Evolutionary conservation across 2,329 filamentous ascomycete genomes (phyloP).

Genomic region (Fusarium nisikadoi): DNA sequence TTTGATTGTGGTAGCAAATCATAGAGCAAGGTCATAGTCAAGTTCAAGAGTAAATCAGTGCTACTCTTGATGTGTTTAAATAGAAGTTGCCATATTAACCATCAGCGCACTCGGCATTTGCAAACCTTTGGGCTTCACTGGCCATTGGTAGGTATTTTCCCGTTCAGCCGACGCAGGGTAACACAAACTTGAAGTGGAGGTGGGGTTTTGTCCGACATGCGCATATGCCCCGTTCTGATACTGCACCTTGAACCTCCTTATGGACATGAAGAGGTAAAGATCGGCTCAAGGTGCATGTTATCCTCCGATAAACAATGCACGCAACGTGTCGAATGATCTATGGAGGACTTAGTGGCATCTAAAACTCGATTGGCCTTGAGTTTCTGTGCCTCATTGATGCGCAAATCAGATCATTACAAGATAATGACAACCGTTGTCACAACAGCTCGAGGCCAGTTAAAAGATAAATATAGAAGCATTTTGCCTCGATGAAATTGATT

Average conservation of each 20-base stretch:
- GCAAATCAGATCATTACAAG: background rate
- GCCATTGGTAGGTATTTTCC: background rate
- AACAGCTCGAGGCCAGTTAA: background rate
- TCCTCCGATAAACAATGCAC: background rate
- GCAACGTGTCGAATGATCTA: background rate
- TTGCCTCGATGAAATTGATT: rapidly evolving
- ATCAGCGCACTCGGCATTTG: rapidly evolving
- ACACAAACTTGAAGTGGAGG: background rate
- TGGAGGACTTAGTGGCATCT: too few species aligned
- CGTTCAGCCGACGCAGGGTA: background rate
- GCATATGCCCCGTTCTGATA: background rate
- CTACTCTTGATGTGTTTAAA: background rate
- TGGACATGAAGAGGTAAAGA: background rate
- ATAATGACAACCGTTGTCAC: too few species aligned
- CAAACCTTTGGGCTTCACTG: too few species aligned
- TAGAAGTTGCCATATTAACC: rapidly evolving
- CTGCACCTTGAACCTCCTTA: background rate
- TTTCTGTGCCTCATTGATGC: too few species aligned
- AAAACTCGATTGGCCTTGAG: too few species aligned
- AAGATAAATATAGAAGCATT: rapidly evolving
- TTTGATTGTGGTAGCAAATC: background rate
- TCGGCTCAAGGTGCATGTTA: background rate
- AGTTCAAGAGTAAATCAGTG: background rate
- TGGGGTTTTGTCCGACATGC: background rate
- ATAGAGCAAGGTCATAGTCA: background rate